Conservation (phyloP, 2,329 filamentous ascomycete genomes). For the Chaetomium sp. region DNA sequence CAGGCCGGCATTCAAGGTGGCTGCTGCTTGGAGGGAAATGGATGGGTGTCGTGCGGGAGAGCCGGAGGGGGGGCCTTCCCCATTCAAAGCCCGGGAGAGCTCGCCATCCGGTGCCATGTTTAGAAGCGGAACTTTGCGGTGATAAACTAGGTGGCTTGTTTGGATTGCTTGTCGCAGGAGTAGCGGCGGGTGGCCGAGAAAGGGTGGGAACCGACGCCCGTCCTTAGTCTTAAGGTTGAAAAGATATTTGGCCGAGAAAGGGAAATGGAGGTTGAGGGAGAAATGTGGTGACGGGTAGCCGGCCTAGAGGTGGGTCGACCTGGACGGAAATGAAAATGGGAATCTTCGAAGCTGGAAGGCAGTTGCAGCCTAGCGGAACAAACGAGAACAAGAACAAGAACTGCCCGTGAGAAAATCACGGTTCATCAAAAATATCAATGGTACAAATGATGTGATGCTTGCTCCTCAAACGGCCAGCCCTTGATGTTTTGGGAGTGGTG, state of each 20-base stretch:
- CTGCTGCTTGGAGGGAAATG: constrained; percentile 67
- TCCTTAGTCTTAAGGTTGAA: too few species aligned
- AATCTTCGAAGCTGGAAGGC: background rate
- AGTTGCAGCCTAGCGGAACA: background rate
- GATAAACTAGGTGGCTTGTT: background rate
- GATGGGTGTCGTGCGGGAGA: constrained; percentile 57
- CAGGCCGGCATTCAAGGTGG: constrained; percentile 70
- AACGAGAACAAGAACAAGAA: background rate
- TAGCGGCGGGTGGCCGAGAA: too few species aligned
- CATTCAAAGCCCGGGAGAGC: constrained; percentile 26
- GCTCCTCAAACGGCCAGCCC: background rate
- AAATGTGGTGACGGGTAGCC: background rate
- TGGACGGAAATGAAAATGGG: background rate
- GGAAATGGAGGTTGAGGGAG: background rate
- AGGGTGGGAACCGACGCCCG: too few species aligned
- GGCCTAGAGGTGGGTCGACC: background rate
- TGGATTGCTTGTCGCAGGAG: background rate
- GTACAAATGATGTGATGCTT: background rate
- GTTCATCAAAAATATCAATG: too few species aligned
- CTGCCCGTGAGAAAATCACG: too few species aligned
- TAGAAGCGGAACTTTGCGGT: constrained; percentile 15
- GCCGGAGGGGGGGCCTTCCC: constrained; percentile 48
- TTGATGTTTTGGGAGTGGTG: background rate
- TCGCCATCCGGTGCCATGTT: constrained; percentile 30
- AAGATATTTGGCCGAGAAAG: too few species aligned